phyloP scores from a whole-genome alignment of 2,329 filamentous ascomycete genomes.

The Teratosphaeria destructans region DNA sequence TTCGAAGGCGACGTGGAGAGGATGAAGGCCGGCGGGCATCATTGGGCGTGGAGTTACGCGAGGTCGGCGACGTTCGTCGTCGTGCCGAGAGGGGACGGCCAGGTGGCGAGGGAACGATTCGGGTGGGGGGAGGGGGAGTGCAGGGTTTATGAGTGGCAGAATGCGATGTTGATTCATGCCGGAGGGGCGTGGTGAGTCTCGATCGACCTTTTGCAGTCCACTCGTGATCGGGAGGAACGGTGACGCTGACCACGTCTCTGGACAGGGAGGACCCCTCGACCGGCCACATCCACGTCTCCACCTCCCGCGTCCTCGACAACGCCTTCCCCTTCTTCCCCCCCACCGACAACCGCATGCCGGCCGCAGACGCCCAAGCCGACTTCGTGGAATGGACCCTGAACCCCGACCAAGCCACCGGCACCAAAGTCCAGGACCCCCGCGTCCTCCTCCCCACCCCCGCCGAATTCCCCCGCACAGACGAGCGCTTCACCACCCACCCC shows the following conservation, averaged over 20 bases:
- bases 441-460: neutral
- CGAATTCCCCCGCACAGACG: neutral
- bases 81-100: neutral
- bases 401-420: neutral
- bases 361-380: neutral
- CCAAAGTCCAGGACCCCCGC: neutral
- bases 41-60: constrained; percentile 26
- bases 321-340: neutral
- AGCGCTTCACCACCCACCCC: neutral
- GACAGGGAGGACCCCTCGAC: neutral
- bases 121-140: neutral
- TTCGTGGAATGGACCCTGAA: neutral
- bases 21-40: constrained; percentile 29
- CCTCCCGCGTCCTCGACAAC: neutral
- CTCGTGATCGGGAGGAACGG: too few species aligned
- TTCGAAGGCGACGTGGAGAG: constrained; percentile 27
- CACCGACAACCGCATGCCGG: neutral
- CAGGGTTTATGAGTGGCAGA: neutral
- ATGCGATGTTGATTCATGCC: neutral
- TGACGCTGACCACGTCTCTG: too few species aligned
- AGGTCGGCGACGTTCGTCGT: neutral
- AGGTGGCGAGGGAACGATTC: neutral
- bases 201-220: neutral
- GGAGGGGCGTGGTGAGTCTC: neutral
- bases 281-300: neutral